These are phyloP conservation scores for Vanrija sp. DNA, from an alignment of 1,284 basidiomycete genomes.

Conservation along the genomic window DNA sequence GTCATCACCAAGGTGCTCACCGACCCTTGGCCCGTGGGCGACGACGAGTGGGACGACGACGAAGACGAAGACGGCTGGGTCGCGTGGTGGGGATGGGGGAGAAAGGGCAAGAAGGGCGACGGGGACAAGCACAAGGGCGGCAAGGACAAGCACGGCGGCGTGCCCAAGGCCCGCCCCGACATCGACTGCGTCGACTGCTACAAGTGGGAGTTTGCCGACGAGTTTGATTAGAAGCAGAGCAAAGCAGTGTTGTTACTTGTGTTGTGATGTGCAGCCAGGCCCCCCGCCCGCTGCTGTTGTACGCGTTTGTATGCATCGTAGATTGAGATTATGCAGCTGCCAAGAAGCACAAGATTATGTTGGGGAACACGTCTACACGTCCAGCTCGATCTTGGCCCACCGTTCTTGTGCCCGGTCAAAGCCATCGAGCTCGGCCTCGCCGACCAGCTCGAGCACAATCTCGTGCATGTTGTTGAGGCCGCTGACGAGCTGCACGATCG, in stretches of 20 bases:
- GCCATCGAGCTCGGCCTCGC: constrained; percentile 38
- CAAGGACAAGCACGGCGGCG: constrained; percentile 43
- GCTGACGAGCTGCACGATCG: constrained; percentile 32
- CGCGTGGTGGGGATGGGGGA: constrained; percentile 9
- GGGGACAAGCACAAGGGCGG: constrained; percentile 47
- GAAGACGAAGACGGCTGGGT: constrained; percentile 4
- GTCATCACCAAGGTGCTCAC: constrained; percentile 69
- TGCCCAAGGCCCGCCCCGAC: constrained; percentile 42
- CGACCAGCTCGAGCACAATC: constrained; percentile 34
- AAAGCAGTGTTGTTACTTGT: background rate
- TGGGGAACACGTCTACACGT: background rate
- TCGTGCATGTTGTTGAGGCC: constrained; percentile 39
- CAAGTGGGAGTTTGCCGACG: constrained; percentile 48
- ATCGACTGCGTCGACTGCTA: constrained; percentile 49
- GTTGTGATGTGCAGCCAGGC: background rate
- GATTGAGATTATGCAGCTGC: background rate
- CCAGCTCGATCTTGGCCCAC: constrained; percentile 20
- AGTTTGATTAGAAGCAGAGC: constrained; percentile 21
- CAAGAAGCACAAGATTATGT: too few relatives aligned
- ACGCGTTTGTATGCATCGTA: background rate
- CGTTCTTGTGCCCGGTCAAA: constrained; percentile 36
- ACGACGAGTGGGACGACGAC: constrained; percentile 45
- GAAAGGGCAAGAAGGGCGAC: constrained; percentile 11
- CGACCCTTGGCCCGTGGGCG: constrained; percentile 61
- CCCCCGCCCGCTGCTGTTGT: background rate